Base-by-base conservation (phyloP, 495 filamentous ascomycete species). In the Lichina pygmaea region DNA sequence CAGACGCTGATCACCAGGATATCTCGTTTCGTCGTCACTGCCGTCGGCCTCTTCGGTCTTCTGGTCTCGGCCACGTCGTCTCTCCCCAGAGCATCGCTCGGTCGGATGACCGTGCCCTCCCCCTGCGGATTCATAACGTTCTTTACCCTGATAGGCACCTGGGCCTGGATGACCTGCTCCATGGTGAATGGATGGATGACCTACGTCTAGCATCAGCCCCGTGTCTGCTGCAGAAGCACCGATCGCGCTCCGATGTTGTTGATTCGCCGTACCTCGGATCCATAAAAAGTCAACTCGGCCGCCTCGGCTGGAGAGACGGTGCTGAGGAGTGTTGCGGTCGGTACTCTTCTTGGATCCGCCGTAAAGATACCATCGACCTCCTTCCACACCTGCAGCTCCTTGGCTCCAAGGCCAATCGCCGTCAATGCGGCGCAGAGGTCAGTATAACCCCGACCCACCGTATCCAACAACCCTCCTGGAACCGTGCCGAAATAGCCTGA, bases 181-280 rank as follows among this genome's bases (percentile, higher is more conserved):
- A 97, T 95, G 45, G 89, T 97, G 55, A 93, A 78, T 43, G 89
- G 89, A 54, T 97, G 89, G 51, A 97, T 94, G 51, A 97, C 89
- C 58, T 65, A 15, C 4, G 6, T 6, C 10, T 8, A 11, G 36
- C 36, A 11, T 39, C 36, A 39, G 36, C 36, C 36, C 36, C 36
- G 36, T 11, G 13, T 39, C 36, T 5, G 11, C 36, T 3, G 10
- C 5, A 39, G 3, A 15, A 39, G 10, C 36, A 5, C 11, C 6
- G 36, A 39, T 15, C 36, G 2, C 36, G 36, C 2, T 15, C 36
- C 5, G 36, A 11, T 11, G 11, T 15, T 15, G 2, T 30, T 17
- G n/a, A 8, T 33, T 33, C 8, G 30, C 38, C 48, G 2, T 43
- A 47, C 45, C 48, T 92, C 83, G 13, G 81, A 85, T 50, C 84